Evolutionary conservation across 2,329 filamentous ascomycete genomes (phyloP), one percentile per base, ranked within the genome.

Genomic region (Cytospora chrysosperma): DNA sequence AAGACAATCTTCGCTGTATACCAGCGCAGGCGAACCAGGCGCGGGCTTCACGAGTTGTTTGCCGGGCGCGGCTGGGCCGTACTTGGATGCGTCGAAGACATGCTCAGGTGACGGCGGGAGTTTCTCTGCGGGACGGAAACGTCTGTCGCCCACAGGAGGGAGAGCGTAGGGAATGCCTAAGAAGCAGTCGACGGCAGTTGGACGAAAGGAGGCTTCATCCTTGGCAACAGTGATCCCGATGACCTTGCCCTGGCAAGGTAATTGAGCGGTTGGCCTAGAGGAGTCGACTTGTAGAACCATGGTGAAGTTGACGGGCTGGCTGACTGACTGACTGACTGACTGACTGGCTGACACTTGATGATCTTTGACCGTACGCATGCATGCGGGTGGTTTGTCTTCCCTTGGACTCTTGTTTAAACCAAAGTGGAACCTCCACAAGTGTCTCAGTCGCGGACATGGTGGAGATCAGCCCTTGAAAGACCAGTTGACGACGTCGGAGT

Each of bases 121-220:
- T 40, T 62, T 69, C 32, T 63, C 71, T 0, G 79, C 71, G 4
- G 72, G 76, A 7, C 72, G 74, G 65, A 84, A 84, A 17, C 82
- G 76, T 24, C 73, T 72, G n/a, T 81, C 74, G 0, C 79, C 81
- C 2, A 72, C 75, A 13, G 82, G 80, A 3, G 80, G 77, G 3
- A 78, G 68, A 0, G 78, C 81, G 65, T 83, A 84, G 0, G 80
- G 81, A 13, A 85, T 76, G 1, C 81, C 79, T 0, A 79, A 71
- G 67, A 84, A 85, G 15, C 72, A 68, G 30, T 79, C 76, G 21
- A 79, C 64, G n/a, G 61, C 30, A 3, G 61, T 54, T n/a, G 61
- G 64, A 17, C 57, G 61, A 3, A 52, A 67, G 0, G 72, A 65
- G 2, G 37, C 40, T 24, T 61, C 51, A 8, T 68, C 61, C 50